Percentiles rank a stretch among this genome's conserved stretches.
Evolutionary conservation across 2,329 filamentous ascomycete species (phyloP).

Genomic region (Ophiocordyceps camponoti-saundersi): DNA sequence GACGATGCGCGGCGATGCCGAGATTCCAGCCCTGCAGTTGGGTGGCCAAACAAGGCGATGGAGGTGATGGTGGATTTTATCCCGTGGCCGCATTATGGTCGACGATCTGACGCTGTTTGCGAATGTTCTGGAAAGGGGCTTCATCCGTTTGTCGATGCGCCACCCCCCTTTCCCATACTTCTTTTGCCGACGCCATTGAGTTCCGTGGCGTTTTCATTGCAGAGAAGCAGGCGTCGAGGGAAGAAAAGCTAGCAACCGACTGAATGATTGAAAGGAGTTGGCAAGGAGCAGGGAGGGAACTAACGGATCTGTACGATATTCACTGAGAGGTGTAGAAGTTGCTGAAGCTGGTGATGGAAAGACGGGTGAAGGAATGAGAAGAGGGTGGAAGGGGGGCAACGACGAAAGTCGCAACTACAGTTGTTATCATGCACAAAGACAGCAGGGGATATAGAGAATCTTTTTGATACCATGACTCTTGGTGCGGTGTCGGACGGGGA

Average conservation of each 20-base stretch:
- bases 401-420: neutral
- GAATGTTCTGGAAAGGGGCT: too few relatives aligned
- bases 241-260: neutral
- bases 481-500: neutral
- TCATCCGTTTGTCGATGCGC: too few relatives aligned
- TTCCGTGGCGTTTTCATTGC: too few relatives aligned
- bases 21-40: neutral
- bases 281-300: neutral
- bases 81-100: too few relatives aligned
- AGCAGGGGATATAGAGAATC: neutral
- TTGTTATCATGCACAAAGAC: neutral
- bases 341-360: too few relatives aligned
- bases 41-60: neutral
- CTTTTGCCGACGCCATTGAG: too few relatives aligned
- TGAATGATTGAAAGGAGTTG: neutral
- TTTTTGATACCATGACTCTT: neutral
- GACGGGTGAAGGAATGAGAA: neutral
- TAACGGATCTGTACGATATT: neutral
- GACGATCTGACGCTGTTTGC: too few relatives aligned
- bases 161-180: too few relatives aligned
- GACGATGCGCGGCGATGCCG: neutral
- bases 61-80: too few relatives aligned
- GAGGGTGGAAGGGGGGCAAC: neutral
- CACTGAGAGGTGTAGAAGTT: neutral
- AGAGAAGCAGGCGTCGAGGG: too few relatives aligned